Conservation (phyloP, 768 basidiomycete species). For the Boletus rubescentipes region DNA sequence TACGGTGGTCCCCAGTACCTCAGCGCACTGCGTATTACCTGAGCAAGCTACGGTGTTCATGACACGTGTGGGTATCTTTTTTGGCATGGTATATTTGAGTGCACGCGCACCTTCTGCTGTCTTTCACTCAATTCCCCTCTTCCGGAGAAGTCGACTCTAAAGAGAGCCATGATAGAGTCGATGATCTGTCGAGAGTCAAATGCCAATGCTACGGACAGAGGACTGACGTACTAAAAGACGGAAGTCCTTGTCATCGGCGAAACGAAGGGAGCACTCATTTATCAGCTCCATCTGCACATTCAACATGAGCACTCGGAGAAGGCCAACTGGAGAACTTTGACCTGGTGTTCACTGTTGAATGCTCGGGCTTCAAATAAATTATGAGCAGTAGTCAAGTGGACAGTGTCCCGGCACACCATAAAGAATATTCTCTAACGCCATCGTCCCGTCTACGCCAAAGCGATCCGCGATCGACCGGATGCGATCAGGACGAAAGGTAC, state of each 20-base stretch:
- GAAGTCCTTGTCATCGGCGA: conserved; percentile 88
- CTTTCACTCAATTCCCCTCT: conserved; percentile 92
- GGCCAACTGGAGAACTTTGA: conserved; percentile 24
- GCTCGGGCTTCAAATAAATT: conserved; percentile 60
- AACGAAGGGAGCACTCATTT: conserved; percentile 83
- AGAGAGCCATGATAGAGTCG: conserved; percentile 96
- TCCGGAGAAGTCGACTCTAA: conserved; percentile 91
- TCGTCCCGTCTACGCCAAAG: conserved; percentile 88
- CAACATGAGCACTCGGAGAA: conserved; percentile 6
- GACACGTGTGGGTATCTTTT: conserved; percentile 16
- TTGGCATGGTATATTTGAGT: neutral
- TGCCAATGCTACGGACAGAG: neutral
- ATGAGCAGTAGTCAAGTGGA: conserved; percentile 4
- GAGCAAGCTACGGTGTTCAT: conserved; percentile 62
- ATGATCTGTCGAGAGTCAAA: conserved; percentile 60
- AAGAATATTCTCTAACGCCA: conserved; percentile 88
- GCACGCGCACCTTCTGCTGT: conserved; percentile 71
- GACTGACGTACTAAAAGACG: conserved; percentile 54
- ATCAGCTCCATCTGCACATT: conserved; percentile 79
- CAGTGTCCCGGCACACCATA: conserved; percentile 54
- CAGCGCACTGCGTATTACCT: conserved; percentile 44
- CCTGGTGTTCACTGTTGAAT: conserved; percentile 92
- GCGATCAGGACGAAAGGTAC: conserved; percentile 94
- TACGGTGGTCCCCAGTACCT: neutral
- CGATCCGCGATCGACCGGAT: conserved; percentile 89